Evolutionary conservation across 495 filamentous ascomycete species (phyloP).

Genomic region (Gamarada debralockiae): DNA sequence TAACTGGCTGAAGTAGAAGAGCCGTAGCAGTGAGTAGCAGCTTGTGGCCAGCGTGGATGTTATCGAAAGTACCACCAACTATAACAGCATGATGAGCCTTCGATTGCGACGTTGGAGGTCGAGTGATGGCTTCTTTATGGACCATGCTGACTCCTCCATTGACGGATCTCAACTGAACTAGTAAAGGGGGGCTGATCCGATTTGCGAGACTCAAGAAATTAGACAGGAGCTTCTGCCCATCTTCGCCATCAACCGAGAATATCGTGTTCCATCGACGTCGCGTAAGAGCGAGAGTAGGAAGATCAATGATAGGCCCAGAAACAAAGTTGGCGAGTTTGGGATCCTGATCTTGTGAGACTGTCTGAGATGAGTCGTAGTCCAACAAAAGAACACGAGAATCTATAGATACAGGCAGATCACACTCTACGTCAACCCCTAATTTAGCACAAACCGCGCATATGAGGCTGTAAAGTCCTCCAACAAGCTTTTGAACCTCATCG

Average conservation of each 20-base stretch:
- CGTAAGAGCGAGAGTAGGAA: slow-evolving; percentile 61
- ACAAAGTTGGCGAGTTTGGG: slow-evolving; percentile 24
- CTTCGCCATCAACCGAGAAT: slow-evolving; percentile 49
- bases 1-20: slow-evolving; percentile 57
- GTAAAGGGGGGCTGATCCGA: slow-evolving; percentile 37
- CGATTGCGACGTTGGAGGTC: slow-evolving; percentile 18
- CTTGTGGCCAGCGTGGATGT: slow-evolving; percentile 95
- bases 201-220: slow-evolving; percentile 41
- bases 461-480: slow-evolving; percentile 77
- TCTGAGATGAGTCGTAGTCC: slow-evolving; percentile 32
- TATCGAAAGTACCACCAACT: slow-evolving; percentile 96
- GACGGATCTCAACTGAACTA: slow-evolving; percentile 39
- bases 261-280: slow-evolving; percentile 65
- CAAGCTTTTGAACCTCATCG: slow-evolving; percentile 58
- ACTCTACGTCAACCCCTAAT: slow-evolving; percentile 47
- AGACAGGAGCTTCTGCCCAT: slow-evolving; percentile 34
- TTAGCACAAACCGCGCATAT: slow-evolving; percentile 63
- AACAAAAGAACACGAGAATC: slow-evolving; percentile 74
- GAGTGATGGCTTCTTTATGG: slow-evolving; percentile 9
- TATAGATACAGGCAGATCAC: slow-evolving; percentile 66
- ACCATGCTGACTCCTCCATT: slow-evolving; percentile 43
- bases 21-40: slow-evolving; percentile 83
- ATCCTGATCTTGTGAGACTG: background rate
- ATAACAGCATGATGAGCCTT: slow-evolving; percentile 46
- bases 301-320: slow-evolving; percentile 56